Base-by-base conservation (phyloP, 768 basidiomycete species). In the Suillus fuscotomentosus region DNA sequence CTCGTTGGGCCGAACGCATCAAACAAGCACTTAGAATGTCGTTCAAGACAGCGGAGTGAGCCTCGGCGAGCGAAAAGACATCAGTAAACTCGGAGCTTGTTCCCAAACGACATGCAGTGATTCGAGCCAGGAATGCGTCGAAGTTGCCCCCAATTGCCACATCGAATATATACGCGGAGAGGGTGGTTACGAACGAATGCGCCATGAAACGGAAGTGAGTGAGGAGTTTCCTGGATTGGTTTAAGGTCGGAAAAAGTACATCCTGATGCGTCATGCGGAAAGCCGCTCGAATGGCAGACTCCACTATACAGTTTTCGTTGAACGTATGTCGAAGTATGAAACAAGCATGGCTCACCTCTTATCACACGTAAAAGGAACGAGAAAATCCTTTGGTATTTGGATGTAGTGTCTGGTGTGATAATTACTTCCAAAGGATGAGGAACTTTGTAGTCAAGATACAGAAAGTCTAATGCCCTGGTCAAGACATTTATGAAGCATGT, bases 371-470 rank as follows among this genome's bases (percentile, higher is more conserved):
- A 78, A 55, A 94, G 83, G 69, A 95, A 88, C 0, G 90, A 83
- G 73, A 95, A 94, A 66, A 95, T 80, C 47, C 91, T 81, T 67
- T 95, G 92, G 71, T 96, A 96, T 72, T 95, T 96, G 6, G 85
- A 88, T n/a, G 95, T 75, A 39, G 91, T 83, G 5, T 84, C 81
- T 1, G 85, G 79, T 2, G 92, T 86, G 39, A 97, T 89, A 11
- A 97, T 72, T 13, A 88, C 82, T 54, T 88, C 85, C 45, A 97
- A 78, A 0, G 93, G 86, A n/a, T 82, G 81, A 2, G 94, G 92
- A n/a, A 92, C 89, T 69, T 90, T 90, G 75, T 97, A 97, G 67
- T 94, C 88, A 80, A 97, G 88, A 71, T 92, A 93, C 15, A 97
- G 77, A 72, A 96, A 97, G 73, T 96, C 95, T 50, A 97, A 74